phyloP scores from a whole-genome alignment of 192 early-diverging fungal species.

The Thamnidium elegans region DNA sequence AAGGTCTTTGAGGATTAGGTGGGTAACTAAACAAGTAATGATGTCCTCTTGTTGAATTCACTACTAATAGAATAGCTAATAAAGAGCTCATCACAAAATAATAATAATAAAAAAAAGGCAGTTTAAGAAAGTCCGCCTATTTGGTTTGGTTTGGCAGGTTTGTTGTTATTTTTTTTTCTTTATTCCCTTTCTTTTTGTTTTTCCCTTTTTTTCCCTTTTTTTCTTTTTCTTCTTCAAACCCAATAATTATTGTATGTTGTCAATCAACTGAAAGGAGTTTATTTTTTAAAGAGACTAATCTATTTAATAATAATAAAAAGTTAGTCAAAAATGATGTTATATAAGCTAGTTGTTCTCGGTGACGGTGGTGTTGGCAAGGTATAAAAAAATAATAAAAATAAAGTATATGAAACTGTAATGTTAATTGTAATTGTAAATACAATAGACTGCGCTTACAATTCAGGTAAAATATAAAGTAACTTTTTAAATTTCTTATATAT shows the following conservation, averaged over 20 bases:
- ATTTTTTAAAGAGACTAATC: neutral
- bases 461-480: constrained; percentile 33
- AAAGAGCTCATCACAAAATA: constrained; percentile 41
- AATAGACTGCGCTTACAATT: constrained; percentile 42
- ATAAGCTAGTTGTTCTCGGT: constrained; percentile 92
- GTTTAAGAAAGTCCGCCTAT: neutral
- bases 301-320: neutral
- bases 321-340: constrained; percentile 76
- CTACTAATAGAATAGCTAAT: constrained; percentile 61
- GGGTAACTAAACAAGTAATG: constrained; percentile 78
- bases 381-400: constrained; percentile 4
- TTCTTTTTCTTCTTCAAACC: neutral
- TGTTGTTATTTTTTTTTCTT: constrained; percentile 9
- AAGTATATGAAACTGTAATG: neutral
- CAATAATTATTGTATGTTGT: neutral
- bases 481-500: neutral
- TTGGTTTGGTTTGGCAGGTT: neutral
- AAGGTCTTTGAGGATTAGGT: constrained; percentile 35
- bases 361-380: constrained; percentile 78
- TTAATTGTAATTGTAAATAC: neutral
- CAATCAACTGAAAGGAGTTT: neutral
- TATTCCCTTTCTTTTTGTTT: neutral
- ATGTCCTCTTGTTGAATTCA: constrained; percentile 65
- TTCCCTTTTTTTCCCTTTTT: neutral
- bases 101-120: constrained; percentile 12